Conservation (phyloP, 1,284 basidiomycete species). For the Cryptococcus sp. region DNA sequence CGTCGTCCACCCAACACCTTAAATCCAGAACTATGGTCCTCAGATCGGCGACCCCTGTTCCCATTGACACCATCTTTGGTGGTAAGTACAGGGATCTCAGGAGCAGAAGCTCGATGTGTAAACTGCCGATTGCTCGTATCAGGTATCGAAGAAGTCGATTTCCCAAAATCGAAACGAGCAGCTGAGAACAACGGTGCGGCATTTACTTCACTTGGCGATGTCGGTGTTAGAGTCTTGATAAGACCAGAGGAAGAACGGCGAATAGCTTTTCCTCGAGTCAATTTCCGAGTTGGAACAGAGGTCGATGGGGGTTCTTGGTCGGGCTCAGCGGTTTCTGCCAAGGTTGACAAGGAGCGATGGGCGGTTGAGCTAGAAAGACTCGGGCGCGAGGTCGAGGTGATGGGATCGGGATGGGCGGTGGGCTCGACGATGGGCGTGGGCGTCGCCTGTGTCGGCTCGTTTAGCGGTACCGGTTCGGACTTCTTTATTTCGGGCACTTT, state of each 20-base stretch:
- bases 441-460: too few relatives aligned
- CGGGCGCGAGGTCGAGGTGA: neutral
- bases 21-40: neutral
- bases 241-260: conserved; percentile 15
- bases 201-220: neutral
- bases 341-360: neutral
- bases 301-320: neutral
- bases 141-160: neutral
- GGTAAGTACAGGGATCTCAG: neutral
- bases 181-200: neutral
- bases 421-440: too few relatives aligned
- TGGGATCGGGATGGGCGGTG: too few relatives aligned
- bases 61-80: neutral
- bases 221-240: neutral
- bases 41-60: neutral
- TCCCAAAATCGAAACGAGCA: neutral
- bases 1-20: neutral
- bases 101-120: neutral
- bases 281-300: conserved; percentile 11
- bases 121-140: neutral
- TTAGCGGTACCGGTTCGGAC: too few relatives aligned
- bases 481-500: too few relatives aligned
- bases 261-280: conserved; percentile 19
- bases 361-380: neutral
- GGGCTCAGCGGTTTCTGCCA: neutral